Evolutionary conservation across 495 filamentous ascomycete genomes (phyloP).

Genomic region (Sabuloglossum arenarium): DNA sequence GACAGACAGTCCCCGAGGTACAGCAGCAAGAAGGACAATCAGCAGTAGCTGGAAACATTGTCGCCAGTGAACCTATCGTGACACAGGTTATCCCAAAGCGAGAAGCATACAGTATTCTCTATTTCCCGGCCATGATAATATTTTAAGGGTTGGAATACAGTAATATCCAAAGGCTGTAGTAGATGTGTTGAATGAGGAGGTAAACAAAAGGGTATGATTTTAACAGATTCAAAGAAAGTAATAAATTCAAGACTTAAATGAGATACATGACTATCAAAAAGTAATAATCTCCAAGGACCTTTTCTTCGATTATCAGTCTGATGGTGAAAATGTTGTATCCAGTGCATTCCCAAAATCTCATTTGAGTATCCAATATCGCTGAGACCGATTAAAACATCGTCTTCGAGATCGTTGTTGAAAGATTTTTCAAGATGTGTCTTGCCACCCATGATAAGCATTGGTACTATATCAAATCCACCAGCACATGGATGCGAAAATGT

Average conservation of each 20-base stretch:
- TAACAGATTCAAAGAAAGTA: not conserved
- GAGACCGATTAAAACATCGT: no score
- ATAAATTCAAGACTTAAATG: not conserved
- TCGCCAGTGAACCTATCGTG: no score
- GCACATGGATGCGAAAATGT: not conserved
- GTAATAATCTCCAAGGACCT: not conserved
- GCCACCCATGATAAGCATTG: no score
- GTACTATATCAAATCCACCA: no score
- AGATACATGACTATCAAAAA: not conserved
- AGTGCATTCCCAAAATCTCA: not conserved
- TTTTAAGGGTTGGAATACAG: slow-evolving; percentile 6
- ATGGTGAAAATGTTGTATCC: not conserved
- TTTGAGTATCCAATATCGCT: no score
- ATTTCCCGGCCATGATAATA: slow-evolving; percentile 3
- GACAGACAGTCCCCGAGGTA: no score
- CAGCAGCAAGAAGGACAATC: no score
- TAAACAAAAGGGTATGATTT: slow-evolving; percentile 4
- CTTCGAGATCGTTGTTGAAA: no score
- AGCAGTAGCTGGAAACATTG: no score
- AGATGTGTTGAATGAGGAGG: slow-evolving; percentile 6
- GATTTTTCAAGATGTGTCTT: no score
- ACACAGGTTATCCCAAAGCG: no score
- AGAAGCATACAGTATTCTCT: not conserved
- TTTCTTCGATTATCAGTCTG: not conserved
- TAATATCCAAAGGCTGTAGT: slow-evolving; percentile 4